phyloP scores from a whole-genome alignment of 768 basidiomycete species.

The Phanerochaete sordida region DNA sequence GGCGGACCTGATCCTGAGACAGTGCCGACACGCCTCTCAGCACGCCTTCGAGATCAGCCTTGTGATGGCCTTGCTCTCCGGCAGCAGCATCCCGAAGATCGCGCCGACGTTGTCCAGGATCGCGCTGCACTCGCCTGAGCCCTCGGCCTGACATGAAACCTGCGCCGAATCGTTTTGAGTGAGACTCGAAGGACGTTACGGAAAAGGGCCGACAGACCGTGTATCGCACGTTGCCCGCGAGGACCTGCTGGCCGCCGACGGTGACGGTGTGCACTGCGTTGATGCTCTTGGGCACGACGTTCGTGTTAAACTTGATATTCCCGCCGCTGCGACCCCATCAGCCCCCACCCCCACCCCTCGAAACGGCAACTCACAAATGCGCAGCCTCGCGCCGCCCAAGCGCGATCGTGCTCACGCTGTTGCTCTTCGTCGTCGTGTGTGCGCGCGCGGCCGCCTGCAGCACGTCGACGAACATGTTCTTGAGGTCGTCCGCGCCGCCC shows the following conservation, averaged over 20 bases:
- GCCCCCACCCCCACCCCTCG: not conserved
- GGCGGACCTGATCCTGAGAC: too few relatives aligned
- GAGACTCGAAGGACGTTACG: too few relatives aligned
- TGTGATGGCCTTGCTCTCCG: not conserved
- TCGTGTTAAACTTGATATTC: not conserved
- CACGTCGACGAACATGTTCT: not conserved
- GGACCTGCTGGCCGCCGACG: not conserved
- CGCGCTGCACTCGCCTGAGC: not conserved
- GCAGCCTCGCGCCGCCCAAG: not conserved
- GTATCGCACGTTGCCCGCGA: not conserved
- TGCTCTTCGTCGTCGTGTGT: not conserved
- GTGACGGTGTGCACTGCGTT: not conserved
- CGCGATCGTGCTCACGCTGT: not conserved
- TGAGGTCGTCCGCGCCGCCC: not conserved
- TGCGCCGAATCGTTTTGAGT: too few relatives aligned
- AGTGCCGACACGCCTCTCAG: not conserved
- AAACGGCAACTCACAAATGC: not conserved
- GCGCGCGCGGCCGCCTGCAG: not conserved
- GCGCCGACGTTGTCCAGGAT: not conserved
- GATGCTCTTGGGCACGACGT: not conserved
- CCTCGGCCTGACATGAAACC: too few relatives aligned
- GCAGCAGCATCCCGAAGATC: not conserved
- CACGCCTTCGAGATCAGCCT: not conserved
- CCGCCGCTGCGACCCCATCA: not conserved
- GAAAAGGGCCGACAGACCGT: not conserved